Base-by-base conservation (phyloP, 345 rosid genomes). In the Brassica nigra region DNA sequence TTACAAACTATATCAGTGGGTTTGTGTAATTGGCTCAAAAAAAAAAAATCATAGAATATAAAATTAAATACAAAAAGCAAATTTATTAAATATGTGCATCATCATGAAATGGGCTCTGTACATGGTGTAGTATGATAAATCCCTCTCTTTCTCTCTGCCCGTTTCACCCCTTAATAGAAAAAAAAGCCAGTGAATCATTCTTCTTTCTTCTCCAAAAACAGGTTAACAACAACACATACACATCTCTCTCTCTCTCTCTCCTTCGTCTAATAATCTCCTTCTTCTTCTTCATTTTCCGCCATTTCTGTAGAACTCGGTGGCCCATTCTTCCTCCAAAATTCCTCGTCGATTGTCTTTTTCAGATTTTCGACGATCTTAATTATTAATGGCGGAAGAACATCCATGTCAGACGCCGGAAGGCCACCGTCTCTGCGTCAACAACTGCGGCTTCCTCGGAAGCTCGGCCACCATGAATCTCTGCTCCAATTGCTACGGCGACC, bases 381-480 rank as follows among this genome's bases (percentile, higher is more conserved):
- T 47, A 63, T 23, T n/a, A 83, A 65, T 87, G 90, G 88, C 85
- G 76, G 90, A 87, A 75, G 90, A 87, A 78, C 90, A 87, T 77
- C 58, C 83, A 74, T 87, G 84, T 71, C 76, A 85, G 64, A 78
- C 88, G 34, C 87, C 86, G n/a, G 88, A 87, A 64, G 88, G 88
- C 9, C 86, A 82, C 81, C 78, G 87, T 70, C 87, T 82, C 55
- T 87, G 90, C 73, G 85, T 68, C 7, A 87, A 87, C 57, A 85
- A 85, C 79, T 87, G 90, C 36, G 90, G 88, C 7, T 85, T 87
- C 80, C 78, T 80, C 61, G 88, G 90, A 0, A 87, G 87, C 78
- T 78, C 88, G 3, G 78, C 87, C 12, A 87, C 86, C 66, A 85
- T 87, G 90, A 87, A 87, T 62, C 88, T 87, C 36, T 87, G 90